Evolutionary conservation across 2,329 filamentous ascomycete species (phyloP).

Genomic region (Arthrobotrys conoides): DNA sequence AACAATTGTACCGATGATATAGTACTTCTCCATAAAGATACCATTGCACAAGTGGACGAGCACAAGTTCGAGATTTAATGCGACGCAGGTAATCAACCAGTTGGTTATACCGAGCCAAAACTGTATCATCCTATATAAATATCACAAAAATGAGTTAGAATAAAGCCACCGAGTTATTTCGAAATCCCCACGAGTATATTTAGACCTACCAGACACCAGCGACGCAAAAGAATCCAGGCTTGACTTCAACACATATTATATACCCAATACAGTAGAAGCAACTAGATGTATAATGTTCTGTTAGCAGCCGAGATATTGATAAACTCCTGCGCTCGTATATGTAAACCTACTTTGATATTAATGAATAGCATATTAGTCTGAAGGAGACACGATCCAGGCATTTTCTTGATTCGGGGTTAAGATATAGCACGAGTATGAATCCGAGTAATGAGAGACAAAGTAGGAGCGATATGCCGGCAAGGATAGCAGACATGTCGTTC

Average conservation of each 20-base stretch:
- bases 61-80: constrained; percentile 62
- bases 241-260: constrained; percentile 62
- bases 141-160: background rate
- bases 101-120: constrained; percentile 64
- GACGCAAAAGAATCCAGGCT: constrained; percentile 61
- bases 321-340: background rate
- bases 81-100: constrained; percentile 63
- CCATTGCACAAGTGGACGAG: constrained; percentile 62
- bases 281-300: constrained; percentile 22
- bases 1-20: constrained; percentile 61
- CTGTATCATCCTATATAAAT: constrained; percentile 61
- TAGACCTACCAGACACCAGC: constrained; percentile 41
- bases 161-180: too few relatives aligned
- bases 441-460: constrained; percentile 57
- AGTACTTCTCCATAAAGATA: constrained; percentile 62
- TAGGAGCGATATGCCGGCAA: constrained; percentile 61
- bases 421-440: constrained; percentile 58
- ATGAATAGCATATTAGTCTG: constrained; percentile 61
- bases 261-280: constrained; percentile 63
- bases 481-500: constrained; percentile 63
- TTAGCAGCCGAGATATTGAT: background rate
- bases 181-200: background rate
- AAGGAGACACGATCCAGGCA: constrained; percentile 62
- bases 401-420: constrained; percentile 58
- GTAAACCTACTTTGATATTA: constrained; percentile 62